Base-by-base conservation (phyloP, 768 basidiomycete genomes). In the Tricholoma sp. region DNA sequence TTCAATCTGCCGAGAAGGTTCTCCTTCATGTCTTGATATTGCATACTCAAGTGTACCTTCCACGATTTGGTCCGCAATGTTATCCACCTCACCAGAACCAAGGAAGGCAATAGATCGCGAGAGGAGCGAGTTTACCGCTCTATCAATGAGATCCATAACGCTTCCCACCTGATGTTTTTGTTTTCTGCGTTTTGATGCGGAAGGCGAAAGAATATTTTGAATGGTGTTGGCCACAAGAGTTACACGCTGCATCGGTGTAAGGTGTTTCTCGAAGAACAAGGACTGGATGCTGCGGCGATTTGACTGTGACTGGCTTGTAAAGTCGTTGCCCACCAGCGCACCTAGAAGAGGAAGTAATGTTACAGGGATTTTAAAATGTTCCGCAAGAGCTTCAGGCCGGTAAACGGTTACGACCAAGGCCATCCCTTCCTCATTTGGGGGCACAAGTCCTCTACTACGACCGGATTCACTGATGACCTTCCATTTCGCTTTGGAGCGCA, bases 301-400 rank as follows among this genome's bases (percentile, higher is more conserved):
- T 6, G 78, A 72, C 47, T 81, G 78, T 11, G 72, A 68, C 59
- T 76, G 77, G 50, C 77, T 79, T 0, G 88, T 81, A 65, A 83
- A 93, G 67, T 93, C 91, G 63, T 92, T 92, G 50, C 91, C 91
- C 4, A 91, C 81, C 16, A 93, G 72, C 9, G 91, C 87, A 18
- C 84, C 89, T 3, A 93, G 73, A 5, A 94, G 77, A 1, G 91
- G 91, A 29, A 94, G 81, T 37, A 93, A 77, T 0, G 86, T 80
- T 6, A 81, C 73, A 0, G 91, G 87, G 11, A 93, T 72, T 49
- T 83, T 78, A 2, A 94, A 70, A 63, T 88, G 84, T 0, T 76
- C 66, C 8, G 91, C 88, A 32, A 93, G 77, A 0, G 68, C 63
- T 3, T 76, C 66, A 0, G 91, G 90, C 35, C 75, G 80, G 65